A percentile compares a stretch with the other conserved stretches of the same genome.
Conservation (phyloP, 176 grass and related monocot genomes). For the Paspalum notatum region DNA sequence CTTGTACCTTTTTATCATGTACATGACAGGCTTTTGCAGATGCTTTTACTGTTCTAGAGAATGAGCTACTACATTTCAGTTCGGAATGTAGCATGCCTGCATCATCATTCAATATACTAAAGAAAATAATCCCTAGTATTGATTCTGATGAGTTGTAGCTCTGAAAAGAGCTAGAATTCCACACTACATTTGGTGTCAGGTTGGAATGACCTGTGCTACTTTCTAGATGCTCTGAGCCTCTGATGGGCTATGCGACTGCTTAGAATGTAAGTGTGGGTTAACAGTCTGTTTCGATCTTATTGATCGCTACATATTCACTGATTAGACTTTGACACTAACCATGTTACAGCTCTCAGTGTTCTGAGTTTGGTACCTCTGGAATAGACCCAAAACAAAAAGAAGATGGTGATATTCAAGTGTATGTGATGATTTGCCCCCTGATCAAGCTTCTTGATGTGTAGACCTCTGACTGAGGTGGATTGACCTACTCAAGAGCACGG, state of each 20-base stretch:
- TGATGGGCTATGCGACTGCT: slow-evolving; percentile 18
- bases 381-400: not conserved
- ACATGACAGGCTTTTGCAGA: slow-evolving; percentile 91
- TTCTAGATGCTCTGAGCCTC: not conserved
- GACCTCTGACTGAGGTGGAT: not conserved
- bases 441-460: slow-evolving; percentile 10
- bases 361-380: not conserved
- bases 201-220: slow-evolving; percentile 29
- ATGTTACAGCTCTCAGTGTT: not conserved
- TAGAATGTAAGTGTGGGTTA: slow-evolving; percentile 32
- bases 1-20: slow-evolving; percentile 11
- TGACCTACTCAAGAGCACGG: slow-evolving; percentile 7
- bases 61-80: slow-evolving; percentile 72
- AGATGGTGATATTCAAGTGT: slow-evolving; percentile 8
- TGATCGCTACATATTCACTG: not conserved
- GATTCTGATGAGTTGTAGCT: slow-evolving; percentile 58
- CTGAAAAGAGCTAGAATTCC: slow-evolving; percentile 17
- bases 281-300: not conserved
- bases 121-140: slow-evolving; percentile 92
- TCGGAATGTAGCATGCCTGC: slow-evolving; percentile 54
- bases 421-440: not conserved
- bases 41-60: slow-evolving; percentile 85
- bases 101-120: slow-evolving; percentile 72
- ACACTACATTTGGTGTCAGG: not conserved
- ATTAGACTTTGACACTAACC: slow-evolving; percentile 1